Evolutionary conservation across 495 filamentous ascomycete genomes (phyloP).

Genomic region (Talaromyces proteolyticus): DNA sequence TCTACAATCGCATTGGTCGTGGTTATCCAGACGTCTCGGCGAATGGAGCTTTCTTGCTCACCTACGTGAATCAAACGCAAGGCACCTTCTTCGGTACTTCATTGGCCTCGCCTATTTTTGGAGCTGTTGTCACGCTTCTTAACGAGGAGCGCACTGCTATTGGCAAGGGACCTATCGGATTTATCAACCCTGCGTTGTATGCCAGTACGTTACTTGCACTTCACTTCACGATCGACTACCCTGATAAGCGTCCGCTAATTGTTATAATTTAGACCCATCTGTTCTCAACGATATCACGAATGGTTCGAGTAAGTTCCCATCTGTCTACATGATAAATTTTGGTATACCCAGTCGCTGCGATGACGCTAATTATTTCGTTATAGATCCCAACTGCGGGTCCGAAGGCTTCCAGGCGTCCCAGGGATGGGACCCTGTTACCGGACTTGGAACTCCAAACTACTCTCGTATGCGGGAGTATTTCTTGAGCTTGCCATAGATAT

Average conservation of each 20-base stretch:
- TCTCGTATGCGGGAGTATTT: background rate
- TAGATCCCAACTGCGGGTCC: background rate
- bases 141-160: slow-evolving; percentile 38
- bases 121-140: slow-evolving; percentile 29
- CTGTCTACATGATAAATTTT: too few species aligned
- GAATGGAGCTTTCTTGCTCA: slow-evolving; percentile 6
- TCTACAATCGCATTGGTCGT: slow-evolving; percentile 19
- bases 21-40: slow-evolving; percentile 29
- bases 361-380: too few species aligned
- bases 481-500: background rate
- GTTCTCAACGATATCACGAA: slow-evolving; percentile 43
- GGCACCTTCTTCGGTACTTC: background rate
- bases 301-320: too few species aligned
- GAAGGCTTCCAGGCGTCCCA: background rate
- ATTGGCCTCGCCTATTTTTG: slow-evolving; percentile 22
- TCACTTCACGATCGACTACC: too few species aligned
- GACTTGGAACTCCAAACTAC: background rate
- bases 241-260: too few species aligned
- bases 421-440: background rate
- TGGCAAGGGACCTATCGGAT: slow-evolving; percentile 44
- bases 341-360: too few species aligned
- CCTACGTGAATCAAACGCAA: too few species aligned
- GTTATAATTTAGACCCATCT: slow-evolving; percentile 29
- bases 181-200: slow-evolving; percentile 46
- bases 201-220: too few species aligned